Percentiles rank a stretch among this genome's conserved stretches.
These are phyloP conservation scores for Gracilaria domingensis DNA, from an alignment of 23 red algal species.

Conservation along the genomic window DNA sequence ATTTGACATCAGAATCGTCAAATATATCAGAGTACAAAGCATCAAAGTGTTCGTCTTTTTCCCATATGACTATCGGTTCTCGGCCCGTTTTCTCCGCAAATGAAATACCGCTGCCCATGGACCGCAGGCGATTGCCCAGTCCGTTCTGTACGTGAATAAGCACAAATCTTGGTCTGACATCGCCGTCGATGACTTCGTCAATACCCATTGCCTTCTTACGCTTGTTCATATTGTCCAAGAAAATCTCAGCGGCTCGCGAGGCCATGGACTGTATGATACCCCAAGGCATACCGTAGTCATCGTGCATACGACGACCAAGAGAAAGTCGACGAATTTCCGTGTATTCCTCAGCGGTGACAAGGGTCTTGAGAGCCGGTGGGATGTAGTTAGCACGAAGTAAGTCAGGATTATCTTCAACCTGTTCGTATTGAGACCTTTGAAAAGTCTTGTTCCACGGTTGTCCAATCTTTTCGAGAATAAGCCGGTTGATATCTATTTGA, in stretches of 20 bases:
- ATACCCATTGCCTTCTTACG: constrained; percentile 18
- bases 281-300: constrained; percentile 75
- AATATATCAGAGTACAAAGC: constrained; percentile 66
- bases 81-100: constrained; percentile 60
- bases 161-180: constrained; percentile 48
- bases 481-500: constrained; percentile 78
- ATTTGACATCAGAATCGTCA: constrained; percentile 40
- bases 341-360: constrained; percentile 40
- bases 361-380: constrained; percentile 43
- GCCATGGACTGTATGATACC: constrained; percentile 65
- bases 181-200: constrained; percentile 41
- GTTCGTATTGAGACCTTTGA: constrained; percentile 45
- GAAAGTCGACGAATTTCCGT: constrained; percentile 48
- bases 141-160: constrained; percentile 87
- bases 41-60: constrained; percentile 76
- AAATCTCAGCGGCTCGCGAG: constrained; percentile 17
- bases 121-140: constrained; percentile 87
- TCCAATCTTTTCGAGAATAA: constrained; percentile 73
- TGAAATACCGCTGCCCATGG: constrained; percentile 71
- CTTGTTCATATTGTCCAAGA: constrained; percentile 38
- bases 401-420: neutral
- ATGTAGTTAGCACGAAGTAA: constrained; percentile 46
- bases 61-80: constrained; percentile 76
- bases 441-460: constrained; percentile 36
- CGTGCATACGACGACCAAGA: constrained; percentile 53